A percentile compares a stretch with the other conserved stretches of the same genome.
These are phyloP conservation scores for Fusarium sp. DNA, from an alignment of 2,329 filamentous ascomycete species.

Conservation along the genomic window DNA sequence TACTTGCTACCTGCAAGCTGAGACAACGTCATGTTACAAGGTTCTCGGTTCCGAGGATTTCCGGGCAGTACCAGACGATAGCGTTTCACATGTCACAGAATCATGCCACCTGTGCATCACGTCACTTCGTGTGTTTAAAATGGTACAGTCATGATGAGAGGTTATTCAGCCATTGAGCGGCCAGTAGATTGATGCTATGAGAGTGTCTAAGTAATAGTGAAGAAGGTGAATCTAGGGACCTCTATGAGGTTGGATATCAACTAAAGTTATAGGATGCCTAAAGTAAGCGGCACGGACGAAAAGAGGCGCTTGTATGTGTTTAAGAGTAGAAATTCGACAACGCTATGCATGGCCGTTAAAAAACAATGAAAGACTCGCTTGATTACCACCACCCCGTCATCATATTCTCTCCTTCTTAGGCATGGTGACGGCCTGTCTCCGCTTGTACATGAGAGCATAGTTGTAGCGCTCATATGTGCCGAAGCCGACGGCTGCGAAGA, in stretches of 20 bases:
- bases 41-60: constrained; percentile 15
- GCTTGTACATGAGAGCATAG: constrained; percentile 70
- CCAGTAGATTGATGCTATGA: constrained; percentile 28
- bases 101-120: constrained; percentile 14
- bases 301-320: constrained; percentile 32
- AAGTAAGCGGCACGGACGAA: constrained; percentile 33
- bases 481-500: constrained; percentile 65
- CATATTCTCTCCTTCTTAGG: constrained; percentile 31
- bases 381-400: constrained; percentile 13
- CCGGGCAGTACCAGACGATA: constrained; percentile 25
- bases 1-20: constrained; percentile 1
- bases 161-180: constrained; percentile 20
- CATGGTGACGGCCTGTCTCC: constrained; percentile 41
- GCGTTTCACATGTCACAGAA: constrained; percentile 35
- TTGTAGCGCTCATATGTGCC: constrained; percentile 73
- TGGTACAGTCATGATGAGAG: constrained; percentile 1
- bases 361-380: constrained; percentile 24
- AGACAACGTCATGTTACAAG: constrained; percentile 28
- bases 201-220: constrained; percentile 28
- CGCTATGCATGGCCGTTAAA: constrained; percentile 34
- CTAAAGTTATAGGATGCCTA: constrained; percentile 35
- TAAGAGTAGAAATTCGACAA: constrained; percentile 26
- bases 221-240: constrained; percentile 33
- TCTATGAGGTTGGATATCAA: constrained; percentile 37
- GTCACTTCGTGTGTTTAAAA: neutral